These are phyloP conservation scores for Pouteria campechiana DNA, from an alignment of 179 eudicot species.

Conservation along the genomic window DNA sequence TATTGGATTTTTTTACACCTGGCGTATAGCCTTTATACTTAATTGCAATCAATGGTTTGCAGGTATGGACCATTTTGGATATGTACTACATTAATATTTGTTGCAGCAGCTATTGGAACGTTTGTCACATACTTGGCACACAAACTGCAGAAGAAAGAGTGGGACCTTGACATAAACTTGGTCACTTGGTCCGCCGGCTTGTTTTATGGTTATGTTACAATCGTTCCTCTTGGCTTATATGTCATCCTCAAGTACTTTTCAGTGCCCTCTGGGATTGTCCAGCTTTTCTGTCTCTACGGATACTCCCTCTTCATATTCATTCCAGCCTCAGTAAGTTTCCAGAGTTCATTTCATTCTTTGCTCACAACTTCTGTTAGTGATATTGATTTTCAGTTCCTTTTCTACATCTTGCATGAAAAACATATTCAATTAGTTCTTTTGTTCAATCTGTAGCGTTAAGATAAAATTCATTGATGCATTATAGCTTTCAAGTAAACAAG, in stretches of 20 bases:
- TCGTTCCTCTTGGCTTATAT: constrained; percentile 75
- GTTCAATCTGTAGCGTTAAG: no score
- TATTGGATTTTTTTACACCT: no score
- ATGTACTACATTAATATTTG: constrained; percentile 87
- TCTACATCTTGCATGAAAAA: no score
- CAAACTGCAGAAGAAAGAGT: constrained; percentile 76
- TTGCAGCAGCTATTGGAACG: constrained; percentile 90
- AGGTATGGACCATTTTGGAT: constrained; percentile 99
- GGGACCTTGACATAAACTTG: constrained; percentile 80
- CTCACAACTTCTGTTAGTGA: not conserved
- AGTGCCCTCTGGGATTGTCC: constrained; percentile 87
- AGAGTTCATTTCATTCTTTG: not conserved
- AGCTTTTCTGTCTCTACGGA: constrained; percentile 86
- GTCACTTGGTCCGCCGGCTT: constrained; percentile 97
- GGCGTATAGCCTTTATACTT: no score
- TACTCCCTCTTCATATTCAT: constrained; percentile 88
- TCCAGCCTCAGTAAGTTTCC: constrained; percentile 81
- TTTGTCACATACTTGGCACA: constrained; percentile 81
- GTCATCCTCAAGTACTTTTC: constrained; percentile 91
- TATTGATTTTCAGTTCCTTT: no score
- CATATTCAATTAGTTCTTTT: no score
- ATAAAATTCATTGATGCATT: no score
- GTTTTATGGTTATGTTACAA: constrained; percentile 84
- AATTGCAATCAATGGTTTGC: constrained; percentile 12
- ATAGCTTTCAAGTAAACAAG: no score